A percentile compares a stretch with the other conserved stretches of the same genome.
phyloP scores from a whole-genome alignment of 2,329 filamentous ascomycete species.

The Aureobasidium sp. region DNA sequence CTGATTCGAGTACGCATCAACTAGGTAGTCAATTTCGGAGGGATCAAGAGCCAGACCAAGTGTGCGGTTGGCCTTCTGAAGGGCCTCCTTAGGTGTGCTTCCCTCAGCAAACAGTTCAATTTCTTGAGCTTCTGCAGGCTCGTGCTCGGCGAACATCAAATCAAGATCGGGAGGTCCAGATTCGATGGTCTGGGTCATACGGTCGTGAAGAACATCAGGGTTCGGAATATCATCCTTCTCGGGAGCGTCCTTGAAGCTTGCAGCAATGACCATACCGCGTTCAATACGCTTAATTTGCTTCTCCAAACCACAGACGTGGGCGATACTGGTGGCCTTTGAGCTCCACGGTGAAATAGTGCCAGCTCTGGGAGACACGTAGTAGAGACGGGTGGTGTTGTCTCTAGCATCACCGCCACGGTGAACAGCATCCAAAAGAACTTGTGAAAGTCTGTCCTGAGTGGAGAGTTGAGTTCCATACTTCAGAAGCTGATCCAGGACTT shows the following conservation, averaged over 20 bases:
- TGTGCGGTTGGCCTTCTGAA: constrained; percentile 76
- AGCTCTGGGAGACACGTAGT: constrained; percentile 73
- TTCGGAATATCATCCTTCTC: constrained; percentile 49
- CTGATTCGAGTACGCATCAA: constrained; percentile 67
- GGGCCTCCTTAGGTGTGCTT: constrained; percentile 59
- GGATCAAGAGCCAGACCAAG: constrained; percentile 81
- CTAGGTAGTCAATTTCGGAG: constrained; percentile 86
- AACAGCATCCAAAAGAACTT: constrained; percentile 40
- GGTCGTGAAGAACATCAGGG: constrained; percentile 73
- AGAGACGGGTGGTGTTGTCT: constrained; percentile 47
- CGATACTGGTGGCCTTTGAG: constrained; percentile 89
- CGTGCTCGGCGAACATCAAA: constrained; percentile 69
- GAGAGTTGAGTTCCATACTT: constrained; percentile 52
- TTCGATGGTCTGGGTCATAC: constrained; percentile 86
- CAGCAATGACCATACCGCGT: constrained; percentile 70
- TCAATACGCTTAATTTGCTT: constrained; percentile 71
- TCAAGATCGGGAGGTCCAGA: constrained; percentile 60
- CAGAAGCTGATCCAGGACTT: constrained; percentile 52
- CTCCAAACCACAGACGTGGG: constrained; percentile 80
- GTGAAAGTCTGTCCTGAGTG: constrained; percentile 38
- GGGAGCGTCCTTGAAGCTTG: constrained; percentile 48
- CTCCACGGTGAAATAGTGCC: constrained; percentile 91
- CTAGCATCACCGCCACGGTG: constrained; percentile 43
- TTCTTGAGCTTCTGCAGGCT: constrained; percentile 44
- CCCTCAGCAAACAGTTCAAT: constrained; percentile 40